phyloP scores from a whole-genome alignment of 805 yeast species.

The Schwanniomyces occidentalis region DNA sequence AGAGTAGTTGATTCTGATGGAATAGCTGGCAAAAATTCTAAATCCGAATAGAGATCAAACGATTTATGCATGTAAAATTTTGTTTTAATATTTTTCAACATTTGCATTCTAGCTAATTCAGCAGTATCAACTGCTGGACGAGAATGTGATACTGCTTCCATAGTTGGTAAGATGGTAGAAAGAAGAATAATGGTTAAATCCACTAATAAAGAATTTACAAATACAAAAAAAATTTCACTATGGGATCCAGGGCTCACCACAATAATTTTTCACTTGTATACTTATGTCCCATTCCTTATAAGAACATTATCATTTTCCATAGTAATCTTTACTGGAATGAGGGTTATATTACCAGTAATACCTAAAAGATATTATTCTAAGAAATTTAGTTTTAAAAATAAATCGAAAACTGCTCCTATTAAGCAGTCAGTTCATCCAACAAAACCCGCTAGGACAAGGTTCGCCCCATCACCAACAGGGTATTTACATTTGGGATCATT shows the following conservation, averaged over 20 bases:
- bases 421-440: conserved; percentile 36
- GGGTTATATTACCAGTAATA: background rate
- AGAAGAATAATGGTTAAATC: no score
- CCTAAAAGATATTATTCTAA: conserved; percentile 6
- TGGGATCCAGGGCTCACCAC: no score
- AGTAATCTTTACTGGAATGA: no score
- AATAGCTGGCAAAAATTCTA: conserved; percentile 51
- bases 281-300: no score
- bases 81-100: conserved; percentile 37
- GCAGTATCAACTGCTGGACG: no score
- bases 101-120: conserved; percentile 10
- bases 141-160: no score
- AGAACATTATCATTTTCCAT: no score
- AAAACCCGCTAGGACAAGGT: conserved; percentile 76
- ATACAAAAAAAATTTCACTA: no score
- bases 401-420: background rate
- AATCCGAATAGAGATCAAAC: conserved; percentile 69
- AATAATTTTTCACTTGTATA: no score
- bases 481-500: conserved; percentile 89
- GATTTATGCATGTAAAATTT: conserved; percentile 64
- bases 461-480: conserved; percentile 99
- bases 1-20: conserved; percentile 5
- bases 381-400: conserved; percentile 7
- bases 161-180: no score
- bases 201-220: no score